Conservation (phyloP, 176 grass and related monocot species). For the Aegilops longissima region DNA sequence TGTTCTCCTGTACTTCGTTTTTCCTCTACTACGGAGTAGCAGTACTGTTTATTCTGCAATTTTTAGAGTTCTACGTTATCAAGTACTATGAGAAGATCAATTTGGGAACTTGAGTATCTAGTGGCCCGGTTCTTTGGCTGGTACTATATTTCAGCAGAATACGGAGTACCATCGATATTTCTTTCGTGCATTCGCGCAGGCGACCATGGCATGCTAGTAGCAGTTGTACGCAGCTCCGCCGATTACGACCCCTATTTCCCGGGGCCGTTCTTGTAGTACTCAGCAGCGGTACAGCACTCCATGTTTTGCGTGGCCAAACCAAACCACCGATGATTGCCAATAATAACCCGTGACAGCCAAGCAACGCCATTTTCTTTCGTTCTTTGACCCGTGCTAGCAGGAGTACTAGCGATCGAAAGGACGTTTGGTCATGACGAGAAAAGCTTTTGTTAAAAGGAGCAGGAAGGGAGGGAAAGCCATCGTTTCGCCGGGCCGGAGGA, state of each 20-base stretch:
- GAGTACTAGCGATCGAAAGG: not conserved
- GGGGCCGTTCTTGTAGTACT: not conserved
- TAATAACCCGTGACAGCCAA: not conserved
- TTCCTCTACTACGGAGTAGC: too few species aligned
- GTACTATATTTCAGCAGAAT: not conserved
- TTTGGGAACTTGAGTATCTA: not conserved
- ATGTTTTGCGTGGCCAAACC: not conserved
- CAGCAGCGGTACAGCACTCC: not conserved
- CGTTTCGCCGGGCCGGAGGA: too few species aligned
- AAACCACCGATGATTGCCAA: not conserved
- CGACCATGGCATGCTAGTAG: not conserved
- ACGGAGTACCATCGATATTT: too few species aligned
- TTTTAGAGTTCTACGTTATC: too few species aligned
- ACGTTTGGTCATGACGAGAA: not conserved
- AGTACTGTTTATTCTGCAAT: too few species aligned
- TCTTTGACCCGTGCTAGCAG: not conserved
- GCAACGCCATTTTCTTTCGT: not conserved
- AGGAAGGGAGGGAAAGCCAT: not conserved
- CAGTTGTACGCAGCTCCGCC: not conserved
- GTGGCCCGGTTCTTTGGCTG: not conserved
- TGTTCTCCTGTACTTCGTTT: too few species aligned
- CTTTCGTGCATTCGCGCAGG: not conserved
- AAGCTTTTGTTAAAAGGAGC: not conserved
- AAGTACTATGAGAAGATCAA: not conserved
- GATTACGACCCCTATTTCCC: constrained; percentile 26